Evolutionary conservation across 345 rosid species (phyloP), one percentile per base, ranked within the genome.

Genomic region (Barbarea vulgaris): DNA sequence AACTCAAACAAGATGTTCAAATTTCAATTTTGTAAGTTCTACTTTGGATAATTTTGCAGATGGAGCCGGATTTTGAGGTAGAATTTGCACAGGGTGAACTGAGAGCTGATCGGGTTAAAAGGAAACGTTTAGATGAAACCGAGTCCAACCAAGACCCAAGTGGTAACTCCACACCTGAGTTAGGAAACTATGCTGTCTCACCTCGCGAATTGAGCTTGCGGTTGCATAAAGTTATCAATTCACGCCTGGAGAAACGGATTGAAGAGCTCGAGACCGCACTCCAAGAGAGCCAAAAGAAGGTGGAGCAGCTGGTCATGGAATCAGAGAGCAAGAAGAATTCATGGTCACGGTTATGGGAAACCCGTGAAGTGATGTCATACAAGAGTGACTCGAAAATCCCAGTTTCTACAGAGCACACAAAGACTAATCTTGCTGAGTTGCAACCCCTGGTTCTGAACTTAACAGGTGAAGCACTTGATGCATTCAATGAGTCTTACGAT

Each of bases 211-310:
- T 94, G 77, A 87, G 87, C 82, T 33, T 94, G 79, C 89, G 88
- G 36, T 72, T 94, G 81, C 90, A 89, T 72, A 81, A 91, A 76
- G 89, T 91, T 67, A 89, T 91, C 75, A 82, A 83, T 67, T 85
- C 85, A 13, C 84, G 90, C 60, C 96, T 91, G 24, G 88, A 87
- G 82, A 84, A 83, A 53, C 89, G 84, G 55, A 81, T 91, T 37
- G 70, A 70, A 62, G 88, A 88, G 85, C 96, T 94, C 7, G 95
- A 91, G 87, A 60, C 67, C 53, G 96, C 92, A 65, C 95, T 91
- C 34, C 76, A 80, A 76, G 83, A 78, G 83, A 87, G 97, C 85
- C 88, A 87, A 80, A 83, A 77, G 79, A 87, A 89, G 84, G 78
- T 87, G 67, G 80, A 67, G 33, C 70, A 72, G 59, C 69, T 72